Evolutionary conservation across 257 asterid species (phyloP), one percentile per base, ranked within the genome.

Genomic region (Ocimum tenuiflorum): DNA sequence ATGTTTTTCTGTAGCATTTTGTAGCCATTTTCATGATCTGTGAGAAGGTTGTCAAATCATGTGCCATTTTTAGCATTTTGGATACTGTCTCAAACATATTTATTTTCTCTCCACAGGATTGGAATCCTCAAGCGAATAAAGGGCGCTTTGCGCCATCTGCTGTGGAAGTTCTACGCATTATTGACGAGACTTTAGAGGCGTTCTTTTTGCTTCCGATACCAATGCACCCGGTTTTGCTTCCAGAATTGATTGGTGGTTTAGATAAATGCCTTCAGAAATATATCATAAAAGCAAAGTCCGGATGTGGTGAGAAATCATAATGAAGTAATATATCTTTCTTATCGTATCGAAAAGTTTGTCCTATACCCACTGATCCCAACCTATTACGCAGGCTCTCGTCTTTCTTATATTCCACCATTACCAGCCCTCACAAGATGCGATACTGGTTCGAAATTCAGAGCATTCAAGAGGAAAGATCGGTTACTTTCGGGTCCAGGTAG

Each of bases 151-250:
- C 95, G 55, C 92, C 98, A 64, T 91, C 98, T 53, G 95, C 91
- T 27, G 88, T 89, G 80, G 98, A 91, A 79, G 95, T 87, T 77
- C 78, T 91, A 55, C 96, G 96, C 48, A 79, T 82, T 24, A 67
- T 89, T 31, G 95, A 91, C 52, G 98, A 89, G 78, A 82, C 95
- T 24, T 56, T 91, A 77, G 98, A 89, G 77, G 98, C 98, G 61
- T 91, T 91, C 81, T 80, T 89, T 77, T 83, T 91, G 83, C 78
- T 91, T 83, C 98, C 98, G 36, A 89, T 91, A 75, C 92, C 98
- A 27, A 75, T 75, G 78, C 95, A 91, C 77, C 95, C 91, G n/a
- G 81, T 76, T 74, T 82, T 91, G 78, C 88, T 91, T 71, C 96
- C 96, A 7, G 91, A 87, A 63, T 78, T 91, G 78, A 77, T 80